Conservation (phyloP, 2,329 filamentous ascomycete genomes). For the Colletotrichum liaoningense region DNA sequence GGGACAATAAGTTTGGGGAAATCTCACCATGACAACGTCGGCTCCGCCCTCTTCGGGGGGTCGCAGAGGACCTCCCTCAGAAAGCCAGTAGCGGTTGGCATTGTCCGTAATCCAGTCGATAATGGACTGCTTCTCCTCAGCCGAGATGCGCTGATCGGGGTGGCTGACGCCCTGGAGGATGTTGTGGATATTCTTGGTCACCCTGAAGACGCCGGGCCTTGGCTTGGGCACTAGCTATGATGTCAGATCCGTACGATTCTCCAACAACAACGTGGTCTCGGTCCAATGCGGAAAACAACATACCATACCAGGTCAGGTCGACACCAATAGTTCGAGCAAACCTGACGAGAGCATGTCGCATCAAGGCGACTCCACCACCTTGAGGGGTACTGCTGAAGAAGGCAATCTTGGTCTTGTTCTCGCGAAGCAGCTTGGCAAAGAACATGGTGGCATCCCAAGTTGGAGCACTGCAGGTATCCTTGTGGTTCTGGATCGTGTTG, state of each 20-base stretch:
- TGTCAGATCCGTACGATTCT: constrained; percentile 31
- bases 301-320: constrained; percentile 78
- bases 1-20: neutral
- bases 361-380: constrained; percentile 84
- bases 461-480: constrained; percentile 66
- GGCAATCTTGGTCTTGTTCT: constrained; percentile 74
- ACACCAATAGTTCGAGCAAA: constrained; percentile 76
- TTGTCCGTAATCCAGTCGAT: constrained; percentile 80
- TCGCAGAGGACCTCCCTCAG: constrained; percentile 73
- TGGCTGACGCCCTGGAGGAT: constrained; percentile 83
- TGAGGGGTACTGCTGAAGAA: constrained; percentile 87
- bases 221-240: constrained; percentile 75
- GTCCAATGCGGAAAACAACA: constrained; percentile 39
- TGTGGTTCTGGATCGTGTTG: constrained; percentile 66
- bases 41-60: constrained; percentile 76
- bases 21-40: constrained; percentile 74
- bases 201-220: constrained; percentile 81
- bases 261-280: neutral
- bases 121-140: constrained; percentile 71
- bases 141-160: constrained; percentile 71
- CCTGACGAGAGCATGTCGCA: constrained; percentile 82
- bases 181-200: constrained; percentile 91
- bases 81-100: constrained; percentile 80
- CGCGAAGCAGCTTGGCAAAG: constrained; percentile 72
- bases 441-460: constrained; percentile 76